Conservation (phyloP, 495 filamentous ascomycete species). For the Endocarpon pusillum region DNA sequence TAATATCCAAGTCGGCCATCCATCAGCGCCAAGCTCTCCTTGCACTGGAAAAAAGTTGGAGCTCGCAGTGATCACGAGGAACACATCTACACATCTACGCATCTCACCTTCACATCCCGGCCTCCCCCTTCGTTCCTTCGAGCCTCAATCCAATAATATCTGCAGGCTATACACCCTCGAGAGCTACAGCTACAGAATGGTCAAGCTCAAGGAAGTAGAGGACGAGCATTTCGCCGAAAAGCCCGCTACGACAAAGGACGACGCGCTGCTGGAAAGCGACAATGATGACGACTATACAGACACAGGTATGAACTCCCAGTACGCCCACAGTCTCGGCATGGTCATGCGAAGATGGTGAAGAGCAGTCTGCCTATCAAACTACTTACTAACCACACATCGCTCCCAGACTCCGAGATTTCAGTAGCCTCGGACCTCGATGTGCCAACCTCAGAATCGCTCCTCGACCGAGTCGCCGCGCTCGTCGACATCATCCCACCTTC, state of each 20-base stretch:
- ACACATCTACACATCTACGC: no score
- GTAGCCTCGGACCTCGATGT: constrained; percentile 25
- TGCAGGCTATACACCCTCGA: no score
- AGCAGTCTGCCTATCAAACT: constrained; percentile 3
- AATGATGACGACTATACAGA: constrained; percentile 82
- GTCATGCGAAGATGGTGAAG: constrained; percentile 5
- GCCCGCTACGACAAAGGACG: constrained; percentile 39
- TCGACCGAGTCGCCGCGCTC: constrained; percentile 69
- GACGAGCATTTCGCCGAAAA: constrained; percentile 84
- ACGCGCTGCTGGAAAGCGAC: constrained; percentile 38
- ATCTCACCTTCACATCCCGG: no score
- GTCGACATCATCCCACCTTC: constrained; percentile 83
- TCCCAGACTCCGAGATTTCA: constrained; percentile 36
- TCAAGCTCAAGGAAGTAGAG: constrained; percentile 87
- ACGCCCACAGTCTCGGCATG: constrained; percentile 2
- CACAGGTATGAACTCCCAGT: constrained; percentile 42
- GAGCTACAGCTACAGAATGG: no score
- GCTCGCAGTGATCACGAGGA: no score
- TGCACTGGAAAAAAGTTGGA: no score
- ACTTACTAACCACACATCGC: constrained; percentile 2
- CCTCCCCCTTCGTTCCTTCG: no score
- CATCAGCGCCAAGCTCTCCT: no score
- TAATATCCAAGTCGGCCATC: no score
- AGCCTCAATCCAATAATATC: no score
- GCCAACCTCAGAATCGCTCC: constrained; percentile 44